Base-by-base conservation (phyloP, 2,329 filamentous ascomycete species). In the Alternaria dauci region DNA sequence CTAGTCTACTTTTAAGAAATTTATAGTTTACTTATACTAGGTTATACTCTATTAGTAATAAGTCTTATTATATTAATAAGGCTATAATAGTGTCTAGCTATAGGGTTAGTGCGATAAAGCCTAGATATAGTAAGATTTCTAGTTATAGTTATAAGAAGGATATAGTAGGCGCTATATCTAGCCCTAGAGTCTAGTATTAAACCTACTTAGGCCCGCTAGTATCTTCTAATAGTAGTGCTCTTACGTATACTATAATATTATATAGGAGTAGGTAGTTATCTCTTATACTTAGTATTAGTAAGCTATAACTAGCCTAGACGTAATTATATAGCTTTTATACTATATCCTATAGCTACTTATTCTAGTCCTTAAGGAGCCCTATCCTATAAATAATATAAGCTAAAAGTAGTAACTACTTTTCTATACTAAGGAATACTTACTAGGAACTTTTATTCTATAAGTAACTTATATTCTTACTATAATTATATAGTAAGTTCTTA, bases 341-440 rank as follows among this genome's bases (percentile, higher is more conserved):
- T 25, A 14, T 16, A 7, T 58, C 41, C 4, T 0, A 2, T 18
- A 58, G 39, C 25, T 39, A n/a, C 32, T 12, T 58, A 18, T 58
- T 58, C 55, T 58, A 14, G 11, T 11, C 32, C 11, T 58, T 12
- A 2, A 58, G 48, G n/a, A 58, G 55, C 4, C n/a, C 55, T 41
- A 41, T 8, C 32, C 55, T 58, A 20, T 4, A 5, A 25, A 18
- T 3, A 1, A 8, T 30, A 4, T 58, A 8, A 57, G 55, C 30
- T 2, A 3, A n/a, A 39, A 18, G 30, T 7, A 57, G 5, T 6
- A 11, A n/a, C 26, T 11, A 46, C 1, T 32, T 14, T 11, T 9
- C 18, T 52, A 3, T 8, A 18, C 23, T 12, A 16, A 9, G 23
- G 16, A 23, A 46, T 7, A 8, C 55, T 57, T 52, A 58, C 41